A percentile compares a stretch with the other conserved stretches of the same genome.
Evolutionary conservation across 306 rosid genomes (phyloP).

Genomic region (Glycine tomentella): DNA sequence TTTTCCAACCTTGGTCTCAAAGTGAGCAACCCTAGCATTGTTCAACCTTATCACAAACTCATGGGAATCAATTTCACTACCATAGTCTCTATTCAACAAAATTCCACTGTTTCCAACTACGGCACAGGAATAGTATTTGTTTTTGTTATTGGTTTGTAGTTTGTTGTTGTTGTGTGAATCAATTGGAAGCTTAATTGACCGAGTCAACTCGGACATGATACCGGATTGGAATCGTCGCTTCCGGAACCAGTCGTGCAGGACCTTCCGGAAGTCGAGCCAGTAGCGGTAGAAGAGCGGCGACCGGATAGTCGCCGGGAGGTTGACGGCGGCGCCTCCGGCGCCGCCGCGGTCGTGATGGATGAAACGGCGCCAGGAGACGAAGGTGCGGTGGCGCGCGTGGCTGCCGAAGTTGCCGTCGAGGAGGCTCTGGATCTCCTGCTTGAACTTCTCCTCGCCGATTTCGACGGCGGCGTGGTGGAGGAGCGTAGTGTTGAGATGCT

Average conservation of each 20-base stretch:
- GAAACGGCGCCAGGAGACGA: conserved; percentile 76
- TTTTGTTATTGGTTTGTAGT: background rate
- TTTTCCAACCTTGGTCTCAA: conserved; percentile 73
- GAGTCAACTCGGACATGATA: conserved; percentile 68
- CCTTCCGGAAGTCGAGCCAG: conserved; percentile 82
- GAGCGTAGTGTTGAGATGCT: conserved; percentile 69
- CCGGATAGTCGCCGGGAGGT: conserved; percentile 57
- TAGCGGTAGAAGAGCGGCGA: conserved; percentile 83
- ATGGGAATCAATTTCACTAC: conserved; percentile 77
- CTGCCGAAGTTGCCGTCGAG: conserved; percentile 80
- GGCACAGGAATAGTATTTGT: conserved; percentile 72
- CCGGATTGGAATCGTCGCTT: conserved; percentile 68
- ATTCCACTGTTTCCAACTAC: conserved; percentile 98
- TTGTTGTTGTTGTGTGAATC: conserved; percentile 49
- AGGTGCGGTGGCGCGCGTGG: conserved; percentile 71
- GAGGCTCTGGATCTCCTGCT: conserved; percentile 72
- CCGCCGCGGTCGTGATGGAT: conserved; percentile 54
- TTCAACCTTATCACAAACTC: conserved; percentile 80
- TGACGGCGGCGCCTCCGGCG: conserved; percentile 40
- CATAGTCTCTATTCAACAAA: conserved; percentile 69
- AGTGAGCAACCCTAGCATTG: conserved; percentile 73
- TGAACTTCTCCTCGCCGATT: conserved; percentile 62
- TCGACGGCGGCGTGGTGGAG: conserved; percentile 70
- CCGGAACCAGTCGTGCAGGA: conserved; percentile 70
- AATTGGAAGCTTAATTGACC: conserved; percentile 60